Conservation (phyloP, 1,284 basidiomycete genomes). For the Rhodotorula sp. region DNA sequence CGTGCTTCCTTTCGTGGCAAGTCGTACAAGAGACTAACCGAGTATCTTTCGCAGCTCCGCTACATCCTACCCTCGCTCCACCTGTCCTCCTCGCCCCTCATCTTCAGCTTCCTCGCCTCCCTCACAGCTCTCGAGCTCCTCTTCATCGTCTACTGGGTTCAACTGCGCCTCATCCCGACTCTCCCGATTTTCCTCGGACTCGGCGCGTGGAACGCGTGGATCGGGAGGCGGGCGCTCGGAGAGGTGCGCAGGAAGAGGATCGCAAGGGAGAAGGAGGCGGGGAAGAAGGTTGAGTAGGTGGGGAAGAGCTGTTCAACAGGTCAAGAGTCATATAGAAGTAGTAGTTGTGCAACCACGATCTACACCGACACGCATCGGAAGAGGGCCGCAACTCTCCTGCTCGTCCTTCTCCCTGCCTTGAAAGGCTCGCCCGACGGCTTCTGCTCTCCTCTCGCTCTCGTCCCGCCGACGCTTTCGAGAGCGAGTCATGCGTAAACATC, state of each 20-base stretch:
- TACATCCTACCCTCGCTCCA: slow-evolving; percentile 17
- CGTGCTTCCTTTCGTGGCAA: background rate
- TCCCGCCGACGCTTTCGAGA: background rate
- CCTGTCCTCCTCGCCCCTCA: background rate
- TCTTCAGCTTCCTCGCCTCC: slow-evolving; percentile 20
- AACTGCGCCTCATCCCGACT: slow-evolving; percentile 23
- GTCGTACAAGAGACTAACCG: background rate
- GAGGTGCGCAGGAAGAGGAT: slow-evolving; percentile 13
- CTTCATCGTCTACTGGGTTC: slow-evolving; percentile 26
- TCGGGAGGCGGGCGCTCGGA: slow-evolving; percentile 24
- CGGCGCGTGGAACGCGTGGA: background rate
- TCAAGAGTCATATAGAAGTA: too few relatives aligned
- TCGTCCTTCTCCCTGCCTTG: too few relatives aligned
- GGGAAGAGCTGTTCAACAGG: too few relatives aligned
- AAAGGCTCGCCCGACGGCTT: too few relatives aligned
- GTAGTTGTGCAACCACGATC: too few relatives aligned
- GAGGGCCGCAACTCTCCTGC: too few relatives aligned
- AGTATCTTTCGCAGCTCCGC: background rate
- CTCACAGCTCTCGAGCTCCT: slow-evolving; percentile 24
- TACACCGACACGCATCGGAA: too few relatives aligned
- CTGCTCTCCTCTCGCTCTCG: too few relatives aligned
- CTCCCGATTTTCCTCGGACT: slow-evolving; percentile 23
- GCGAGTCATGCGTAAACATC: background rate
- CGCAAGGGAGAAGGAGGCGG: slow-evolving; percentile 2
- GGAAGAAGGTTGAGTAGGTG: slow-evolving; percentile 1